Evolutionary conservation across 768 basidiomycete species (phyloP).

Genomic region (Mycena galopus): DNA sequence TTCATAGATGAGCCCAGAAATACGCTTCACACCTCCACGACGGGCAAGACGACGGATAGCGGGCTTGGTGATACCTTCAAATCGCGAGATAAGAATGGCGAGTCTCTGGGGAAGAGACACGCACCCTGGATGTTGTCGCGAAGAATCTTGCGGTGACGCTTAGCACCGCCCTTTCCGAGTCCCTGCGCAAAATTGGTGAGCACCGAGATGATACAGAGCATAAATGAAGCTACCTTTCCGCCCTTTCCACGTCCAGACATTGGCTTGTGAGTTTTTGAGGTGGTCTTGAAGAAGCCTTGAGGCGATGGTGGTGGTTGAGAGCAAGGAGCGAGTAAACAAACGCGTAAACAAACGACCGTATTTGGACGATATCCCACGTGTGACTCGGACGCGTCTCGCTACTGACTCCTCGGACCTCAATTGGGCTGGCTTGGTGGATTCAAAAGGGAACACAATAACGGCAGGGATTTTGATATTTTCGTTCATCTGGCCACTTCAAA

Average conservation of each 20-base stretch:
- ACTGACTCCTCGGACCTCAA: too few species aligned
- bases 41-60: conserved; percentile 86
- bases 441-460: too few species aligned
- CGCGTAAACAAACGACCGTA: conserved; percentile 13
- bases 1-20: conserved; percentile 82
- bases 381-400: too few species aligned
- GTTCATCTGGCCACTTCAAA: too few species aligned
- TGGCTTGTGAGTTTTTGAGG: neutral
- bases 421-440: too few species aligned
- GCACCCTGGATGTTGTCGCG: conserved; percentile 86
- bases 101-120: conserved; percentile 3
- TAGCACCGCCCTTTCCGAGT: conserved; percentile 84
- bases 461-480: too few species aligned
- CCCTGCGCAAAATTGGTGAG: conserved; percentile 58
- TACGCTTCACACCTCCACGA: conserved; percentile 88
- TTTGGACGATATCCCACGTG: too few species aligned
- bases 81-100: neutral
- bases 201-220: neutral
- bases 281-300: too few species aligned
- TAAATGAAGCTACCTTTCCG: conserved; percentile 19
- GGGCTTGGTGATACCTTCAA: conserved; percentile 64
- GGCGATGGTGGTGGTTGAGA: conserved; percentile 23
- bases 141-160: conserved; percentile 85
- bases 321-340: conserved; percentile 7
- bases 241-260: conserved; percentile 40